Percentiles rank a stretch among this genome's conserved stretches.
Conservation (phyloP, 2,329 filamentous ascomycete species). For the Alternaria novae-zelandiae region DNA sequence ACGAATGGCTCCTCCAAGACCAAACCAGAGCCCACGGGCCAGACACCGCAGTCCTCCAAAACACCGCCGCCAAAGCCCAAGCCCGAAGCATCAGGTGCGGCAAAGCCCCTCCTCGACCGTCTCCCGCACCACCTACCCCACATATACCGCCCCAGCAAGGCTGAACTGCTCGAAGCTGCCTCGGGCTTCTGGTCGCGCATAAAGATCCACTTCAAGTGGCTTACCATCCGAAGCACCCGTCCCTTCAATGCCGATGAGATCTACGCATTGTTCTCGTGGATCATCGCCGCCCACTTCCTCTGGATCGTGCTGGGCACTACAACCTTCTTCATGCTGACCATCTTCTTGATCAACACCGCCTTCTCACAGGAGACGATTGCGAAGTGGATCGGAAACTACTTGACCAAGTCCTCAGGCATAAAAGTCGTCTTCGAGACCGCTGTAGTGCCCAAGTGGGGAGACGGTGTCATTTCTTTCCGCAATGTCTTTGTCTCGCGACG, state of each 20-base stretch:
- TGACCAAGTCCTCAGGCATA: constrained; percentile 90
- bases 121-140: constrained; percentile 67
- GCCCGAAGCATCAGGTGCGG: constrained; percentile 22
- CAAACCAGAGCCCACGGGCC: constrained; percentile 18
- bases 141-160: constrained; percentile 83
- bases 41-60: constrained; percentile 31
- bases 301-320: constrained; percentile 98
- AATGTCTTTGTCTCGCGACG: constrained; percentile 95
- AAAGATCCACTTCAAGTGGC: constrained; percentile 95
- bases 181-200: constrained; percentile 91
- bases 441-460: constrained; percentile 94
- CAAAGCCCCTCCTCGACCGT: constrained; percentile 62
- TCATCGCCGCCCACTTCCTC: constrained; percentile 88
- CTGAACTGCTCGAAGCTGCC: constrained; percentile 88
- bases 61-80: constrained; percentile 30
- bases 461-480: constrained; percentile 93
- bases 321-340: constrained; percentile 91
- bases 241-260: constrained; percentile 98
- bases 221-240: constrained; percentile 89
- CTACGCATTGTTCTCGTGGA: constrained; percentile 93
- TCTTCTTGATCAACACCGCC: constrained; percentile 92
- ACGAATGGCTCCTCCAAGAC: constrained; percentile 34
- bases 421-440: constrained; percentile 97
- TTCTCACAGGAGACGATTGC: constrained; percentile 97
- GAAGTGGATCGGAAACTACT: constrained; percentile 91